Conservation (phyloP, 495 filamentous ascomycete genomes). For the Xylaria castorea region DNA sequence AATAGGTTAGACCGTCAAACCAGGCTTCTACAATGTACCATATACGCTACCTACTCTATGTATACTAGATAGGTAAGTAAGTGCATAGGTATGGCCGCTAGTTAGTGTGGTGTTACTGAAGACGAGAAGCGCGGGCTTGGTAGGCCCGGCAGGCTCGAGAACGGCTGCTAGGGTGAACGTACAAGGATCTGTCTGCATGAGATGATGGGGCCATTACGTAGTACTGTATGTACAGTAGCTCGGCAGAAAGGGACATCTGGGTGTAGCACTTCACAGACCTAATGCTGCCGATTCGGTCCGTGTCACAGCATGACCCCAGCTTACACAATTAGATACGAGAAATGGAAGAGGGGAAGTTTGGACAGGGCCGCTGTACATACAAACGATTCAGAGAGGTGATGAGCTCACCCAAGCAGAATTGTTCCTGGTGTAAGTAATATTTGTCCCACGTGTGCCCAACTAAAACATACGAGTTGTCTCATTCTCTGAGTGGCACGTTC, state of each 20-base stretch:
- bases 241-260: background rate
- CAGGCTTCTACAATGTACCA: background rate
- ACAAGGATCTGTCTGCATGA: slow-evolving; percentile 17
- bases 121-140: background rate
- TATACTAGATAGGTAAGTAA: background rate
- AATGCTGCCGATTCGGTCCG: slow-evolving; percentile 25
- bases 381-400: background rate
- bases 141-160: background rate
- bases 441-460: background rate
- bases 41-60: background rate
- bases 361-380: background rate
- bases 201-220: slow-evolving; percentile 17
- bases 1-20: background rate
- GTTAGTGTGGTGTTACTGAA: slow-evolving; percentile 8
- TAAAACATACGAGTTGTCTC: slow-evolving; percentile 5
- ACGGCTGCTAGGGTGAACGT: background rate
- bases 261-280: slow-evolving; percentile 3
- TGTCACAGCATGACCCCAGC: background rate
- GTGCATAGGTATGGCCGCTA: background rate
- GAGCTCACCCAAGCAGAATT: background rate
- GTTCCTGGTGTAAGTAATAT: background rate
- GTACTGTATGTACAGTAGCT: background rate
- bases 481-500: background rate
- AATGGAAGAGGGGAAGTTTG: slow-evolving; percentile 21
- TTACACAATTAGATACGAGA: slow-evolving; percentile 19